phyloP scores from a whole-genome alignment of 78 protist genomes.

The Planoprotostelium fungivorum region DNA sequence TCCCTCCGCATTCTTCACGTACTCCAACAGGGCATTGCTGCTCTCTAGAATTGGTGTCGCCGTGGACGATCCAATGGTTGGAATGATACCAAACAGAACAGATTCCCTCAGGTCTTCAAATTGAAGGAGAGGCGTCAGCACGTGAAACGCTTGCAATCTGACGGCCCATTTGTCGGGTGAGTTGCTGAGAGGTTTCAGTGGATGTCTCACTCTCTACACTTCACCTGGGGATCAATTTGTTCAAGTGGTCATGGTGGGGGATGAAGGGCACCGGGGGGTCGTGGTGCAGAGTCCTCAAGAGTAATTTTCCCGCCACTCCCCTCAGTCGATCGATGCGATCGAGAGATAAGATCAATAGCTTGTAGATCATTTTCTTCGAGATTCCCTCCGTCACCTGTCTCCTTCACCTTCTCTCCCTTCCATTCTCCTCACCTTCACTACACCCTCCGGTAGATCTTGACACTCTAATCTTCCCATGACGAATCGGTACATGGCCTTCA shows the following conservation, averaged over 20 bases:
- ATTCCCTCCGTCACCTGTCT: background rate
- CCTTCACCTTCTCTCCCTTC: no score
- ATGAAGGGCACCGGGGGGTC: background rate
- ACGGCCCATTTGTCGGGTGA: background rate
- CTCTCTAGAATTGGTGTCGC: background rate
- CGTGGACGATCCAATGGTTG: background rate
- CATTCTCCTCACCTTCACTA: background rate
- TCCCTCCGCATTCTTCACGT: background rate
- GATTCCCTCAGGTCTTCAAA: background rate
- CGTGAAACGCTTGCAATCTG: background rate
- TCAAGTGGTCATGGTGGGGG: background rate
- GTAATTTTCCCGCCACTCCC: background rate
- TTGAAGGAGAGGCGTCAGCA: background rate
- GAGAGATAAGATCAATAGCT: background rate
- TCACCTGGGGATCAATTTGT: background rate
- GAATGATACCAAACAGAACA: background rate
- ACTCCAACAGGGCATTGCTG: background rate
- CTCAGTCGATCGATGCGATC: background rate
- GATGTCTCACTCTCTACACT: background rate
- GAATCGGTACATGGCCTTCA: constrained; percentile 10
- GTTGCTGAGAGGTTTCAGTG: background rate
- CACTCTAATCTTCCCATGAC: background rate
- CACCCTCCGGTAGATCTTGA: background rate
- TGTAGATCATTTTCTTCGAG: background rate
- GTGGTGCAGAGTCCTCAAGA: background rate